Evolutionary conservation across 129 eudicot species (phyloP), one percentile per base, ranked within the genome.

Genomic region (Artemisia argyi): DNA sequence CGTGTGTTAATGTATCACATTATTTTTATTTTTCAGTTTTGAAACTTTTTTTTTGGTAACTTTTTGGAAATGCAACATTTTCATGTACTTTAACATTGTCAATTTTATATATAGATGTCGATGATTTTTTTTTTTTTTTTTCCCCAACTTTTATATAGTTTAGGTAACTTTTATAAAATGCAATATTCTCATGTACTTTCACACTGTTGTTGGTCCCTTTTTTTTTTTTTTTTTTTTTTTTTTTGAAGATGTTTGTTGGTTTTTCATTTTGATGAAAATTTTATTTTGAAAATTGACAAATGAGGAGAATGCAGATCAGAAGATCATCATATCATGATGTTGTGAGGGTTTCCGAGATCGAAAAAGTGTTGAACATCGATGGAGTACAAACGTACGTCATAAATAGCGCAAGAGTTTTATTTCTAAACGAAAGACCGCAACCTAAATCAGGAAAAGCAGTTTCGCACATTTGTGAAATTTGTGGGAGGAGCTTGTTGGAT

Each of bases 271-370:
- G n/a, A 42, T 9, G 6, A 5, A 15, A 13, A 32, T 28, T 51
- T 51, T 51, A 3, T 28, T 13, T 6, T 3, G 20, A 61, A 46
- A 4, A 52, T 15, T 68, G 32, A 49, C 32, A 6, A 62, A 20
- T 56, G 48, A 10, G n/a, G 12, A 14, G 42, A 66, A 5, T 72
- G 80, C 78, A 94, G 98, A 94, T 94, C 61, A 82, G 98, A 71
- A 79, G 97, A 83, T 94, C 98, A 8, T 94, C 98, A 11, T 94
- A 94, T 50, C 98, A 94, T 32, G 97, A 94, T 79, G 98, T 90
- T 55, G 98, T 94, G 60, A 78, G 98, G 70, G 98, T 94, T 49
- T 90, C 96, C 2, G 98, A 94, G 73, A 81, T 94, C 44, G 96
- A 94, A 53, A 87, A 78, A 42, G 93, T 79, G 18, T 56, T 94